These are phyloP conservation scores for Malassezia furfur DNA, from an alignment of 1,284 basidiomycete species.

Conservation along the genomic window DNA sequence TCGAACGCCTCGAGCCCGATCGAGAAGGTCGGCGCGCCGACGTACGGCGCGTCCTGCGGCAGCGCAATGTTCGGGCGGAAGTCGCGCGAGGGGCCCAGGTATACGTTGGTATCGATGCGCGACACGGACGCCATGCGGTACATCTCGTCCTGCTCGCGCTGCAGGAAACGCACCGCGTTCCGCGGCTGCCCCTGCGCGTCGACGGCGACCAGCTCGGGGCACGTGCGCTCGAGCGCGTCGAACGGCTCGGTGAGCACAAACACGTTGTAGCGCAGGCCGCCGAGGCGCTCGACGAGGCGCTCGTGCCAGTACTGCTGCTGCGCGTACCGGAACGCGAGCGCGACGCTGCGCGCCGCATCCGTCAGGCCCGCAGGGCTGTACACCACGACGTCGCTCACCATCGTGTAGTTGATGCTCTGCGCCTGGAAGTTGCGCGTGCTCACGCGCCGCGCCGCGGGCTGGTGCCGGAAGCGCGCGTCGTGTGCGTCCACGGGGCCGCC, in stretches of 20 bases:
- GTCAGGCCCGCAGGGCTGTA: slow-evolving; percentile 54
- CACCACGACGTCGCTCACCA: slow-evolving; percentile 75
- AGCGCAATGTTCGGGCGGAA: slow-evolving; percentile 11
- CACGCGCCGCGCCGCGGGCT: slow-evolving; percentile 17
- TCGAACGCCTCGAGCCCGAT: slow-evolving; percentile 80
- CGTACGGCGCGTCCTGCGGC: slow-evolving; percentile 18
- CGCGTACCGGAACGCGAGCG: slow-evolving; percentile 35
- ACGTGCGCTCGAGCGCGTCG: slow-evolving; percentile 51
- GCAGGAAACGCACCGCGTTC: slow-evolving; percentile 52
- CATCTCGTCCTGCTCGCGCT: slow-evolving; percentile 76
- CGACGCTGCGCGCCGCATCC: slow-evolving; percentile 27
- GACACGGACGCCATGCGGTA: slow-evolving; percentile 71
- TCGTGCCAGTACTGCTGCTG: slow-evolving; percentile 33
- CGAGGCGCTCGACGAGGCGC: slow-evolving; percentile 56
- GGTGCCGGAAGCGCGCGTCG: slow-evolving; percentile 14
- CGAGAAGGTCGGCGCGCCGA: slow-evolving; percentile 48
- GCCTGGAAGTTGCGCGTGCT: slow-evolving; percentile 41
- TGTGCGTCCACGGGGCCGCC: not conserved
- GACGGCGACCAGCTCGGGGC: slow-evolving; percentile 54
- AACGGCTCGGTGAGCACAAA: slow-evolving; percentile 66
- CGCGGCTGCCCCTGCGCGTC: slow-evolving; percentile 51
- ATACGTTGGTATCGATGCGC: slow-evolving; percentile 61
- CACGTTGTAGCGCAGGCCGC: slow-evolving; percentile 66
- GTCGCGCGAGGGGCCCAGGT: slow-evolving; percentile 46
- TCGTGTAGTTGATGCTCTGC: slow-evolving; percentile 65